phyloP scores from a whole-genome alignment of 106 monocot species.

The Vanilla planifolia region DNA sequence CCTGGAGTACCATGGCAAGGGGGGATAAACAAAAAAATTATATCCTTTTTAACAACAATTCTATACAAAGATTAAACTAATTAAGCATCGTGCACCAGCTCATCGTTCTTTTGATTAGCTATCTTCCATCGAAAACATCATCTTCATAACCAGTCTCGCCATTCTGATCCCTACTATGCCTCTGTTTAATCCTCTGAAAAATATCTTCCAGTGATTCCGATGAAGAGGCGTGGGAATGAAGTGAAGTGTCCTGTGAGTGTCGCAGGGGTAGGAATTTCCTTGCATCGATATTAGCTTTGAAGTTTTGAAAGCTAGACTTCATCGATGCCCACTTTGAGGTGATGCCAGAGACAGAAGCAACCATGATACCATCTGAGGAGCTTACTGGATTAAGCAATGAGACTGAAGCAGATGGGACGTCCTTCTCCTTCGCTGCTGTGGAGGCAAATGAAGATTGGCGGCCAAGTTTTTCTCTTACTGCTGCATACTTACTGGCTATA shows the following conservation, averaged over 20 bases:
- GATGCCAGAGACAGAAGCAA: conserved; percentile 20
- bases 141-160: conserved; percentile 20
- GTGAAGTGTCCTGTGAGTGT: conserved; percentile 27
- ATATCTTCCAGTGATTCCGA: conserved; percentile 89
- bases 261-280: conserved; percentile 70
- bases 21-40: too few species aligned
- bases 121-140: too few species aligned
- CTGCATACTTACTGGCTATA: conserved; percentile 62
- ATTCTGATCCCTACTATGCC: conserved; percentile 21
- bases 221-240: conserved; percentile 33
- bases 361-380: conserved; percentile 7
- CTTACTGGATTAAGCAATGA: conserved; percentile 55
- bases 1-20: too few species aligned
- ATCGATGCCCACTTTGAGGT: conserved; percentile 74
- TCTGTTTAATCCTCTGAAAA: conserved; percentile 69
- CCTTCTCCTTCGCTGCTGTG: conserved; percentile 25
- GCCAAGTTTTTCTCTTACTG: conserved; percentile 23
- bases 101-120: too few species aligned
- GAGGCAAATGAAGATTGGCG: conserved; percentile 10
- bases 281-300: conserved; percentile 61
- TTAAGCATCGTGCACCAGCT: too few species aligned
- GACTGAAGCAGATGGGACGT: conserved; percentile 41
- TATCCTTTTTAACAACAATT: too few species aligned
- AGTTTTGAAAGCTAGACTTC: conserved; percentile 72
- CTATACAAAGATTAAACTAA: too few species aligned